phyloP scores from a whole-genome alignment of 768 basidiomycete genomes.

The Xerocomus spinulosus region DNA sequence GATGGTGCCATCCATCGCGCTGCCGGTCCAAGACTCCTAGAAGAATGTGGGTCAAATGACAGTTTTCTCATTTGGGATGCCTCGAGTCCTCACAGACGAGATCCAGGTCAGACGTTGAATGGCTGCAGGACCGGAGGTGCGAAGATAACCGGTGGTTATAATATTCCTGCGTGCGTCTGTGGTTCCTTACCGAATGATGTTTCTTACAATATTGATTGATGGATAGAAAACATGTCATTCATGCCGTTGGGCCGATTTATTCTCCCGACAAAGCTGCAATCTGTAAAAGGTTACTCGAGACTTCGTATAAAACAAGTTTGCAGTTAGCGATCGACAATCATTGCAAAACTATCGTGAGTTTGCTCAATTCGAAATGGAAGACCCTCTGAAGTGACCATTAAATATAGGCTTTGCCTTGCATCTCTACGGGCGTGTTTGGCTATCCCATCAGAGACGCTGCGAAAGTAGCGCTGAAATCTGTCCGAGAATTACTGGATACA shows the following conservation, averaged over 20 bases:
- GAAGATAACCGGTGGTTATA: conserved; percentile 75
- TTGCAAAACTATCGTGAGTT: conserved; percentile 58
- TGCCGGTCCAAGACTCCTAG: conserved; percentile 58
- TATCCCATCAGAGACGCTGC: conserved; percentile 76
- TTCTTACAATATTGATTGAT: neutral
- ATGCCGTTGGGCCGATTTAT: conserved; percentile 76
- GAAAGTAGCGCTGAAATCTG: conserved; percentile 57
- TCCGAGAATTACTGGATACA: conserved; percentile 54
- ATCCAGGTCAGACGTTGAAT: conserved; percentile 60
- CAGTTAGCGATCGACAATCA: conserved; percentile 54
- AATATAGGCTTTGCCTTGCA: conserved; percentile 69
- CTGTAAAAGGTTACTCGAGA: conserved; percentile 52
- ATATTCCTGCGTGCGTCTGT: conserved; percentile 67
- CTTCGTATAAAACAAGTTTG: conserved; percentile 66
- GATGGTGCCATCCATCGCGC: conserved; percentile 80
- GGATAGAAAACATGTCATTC: conserved; percentile 64
- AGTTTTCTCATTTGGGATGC: neutral
- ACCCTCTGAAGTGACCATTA: neutral
- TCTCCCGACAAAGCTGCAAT: conserved; percentile 35
- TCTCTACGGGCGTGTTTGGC: conserved; percentile 76
- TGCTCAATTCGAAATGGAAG: neutral
- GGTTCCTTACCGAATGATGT: neutral
- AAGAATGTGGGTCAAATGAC: conserved; percentile 55
- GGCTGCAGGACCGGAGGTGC: conserved; percentile 70
- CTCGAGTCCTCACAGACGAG: conserved; percentile 27